A percentile compares a stretch with the other conserved stretches of the same genome.
These are phyloP conservation scores for Saccharomycopsis guyanensis DNA, from an alignment of 805 yeast genomes.

Conservation along the genomic window DNA sequence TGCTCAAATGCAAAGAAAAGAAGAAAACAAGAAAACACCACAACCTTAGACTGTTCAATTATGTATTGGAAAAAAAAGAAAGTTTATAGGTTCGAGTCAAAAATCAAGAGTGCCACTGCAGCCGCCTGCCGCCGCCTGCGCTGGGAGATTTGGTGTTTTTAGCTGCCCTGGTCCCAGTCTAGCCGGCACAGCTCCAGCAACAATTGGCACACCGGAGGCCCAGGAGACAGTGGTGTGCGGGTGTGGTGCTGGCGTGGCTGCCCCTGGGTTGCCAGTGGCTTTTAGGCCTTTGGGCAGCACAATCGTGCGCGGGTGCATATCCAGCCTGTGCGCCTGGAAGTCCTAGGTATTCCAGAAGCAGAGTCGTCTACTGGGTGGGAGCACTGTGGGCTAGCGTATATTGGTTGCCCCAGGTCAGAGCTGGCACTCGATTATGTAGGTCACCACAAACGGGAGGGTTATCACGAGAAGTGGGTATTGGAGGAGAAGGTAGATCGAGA, in stretches of 20 bases:
- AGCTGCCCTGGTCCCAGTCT: too few species aligned
- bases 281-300: background rate
- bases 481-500: conserved; percentile 60
- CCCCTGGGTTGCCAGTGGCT: background rate
- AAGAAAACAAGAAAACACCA: background rate
- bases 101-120: background rate
- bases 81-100: conserved; percentile 2
- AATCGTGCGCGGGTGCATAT: background rate
- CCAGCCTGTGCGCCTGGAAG: background rate
- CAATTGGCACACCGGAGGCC: too few species aligned
- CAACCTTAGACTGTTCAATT: background rate
- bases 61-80: conserved; percentile 1
- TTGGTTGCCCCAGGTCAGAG: background rate
- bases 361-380: too few species aligned
- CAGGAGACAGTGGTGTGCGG: too few species aligned
- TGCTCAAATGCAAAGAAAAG: background rate
- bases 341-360: too few species aligned
- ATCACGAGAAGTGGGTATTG: conserved; percentile 60
- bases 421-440: conserved; percentile 46
- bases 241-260: too few species aligned
- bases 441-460: conserved; percentile 64
- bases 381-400: too few species aligned
- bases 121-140: background rate
- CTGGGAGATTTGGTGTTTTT: too few species aligned
- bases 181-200: too few species aligned